Evolutionary conservation across 257 asterid genomes (phyloP), one percentile per base, ranked within the genome.

Genomic region (Craterostigma plantagineum): DNA sequence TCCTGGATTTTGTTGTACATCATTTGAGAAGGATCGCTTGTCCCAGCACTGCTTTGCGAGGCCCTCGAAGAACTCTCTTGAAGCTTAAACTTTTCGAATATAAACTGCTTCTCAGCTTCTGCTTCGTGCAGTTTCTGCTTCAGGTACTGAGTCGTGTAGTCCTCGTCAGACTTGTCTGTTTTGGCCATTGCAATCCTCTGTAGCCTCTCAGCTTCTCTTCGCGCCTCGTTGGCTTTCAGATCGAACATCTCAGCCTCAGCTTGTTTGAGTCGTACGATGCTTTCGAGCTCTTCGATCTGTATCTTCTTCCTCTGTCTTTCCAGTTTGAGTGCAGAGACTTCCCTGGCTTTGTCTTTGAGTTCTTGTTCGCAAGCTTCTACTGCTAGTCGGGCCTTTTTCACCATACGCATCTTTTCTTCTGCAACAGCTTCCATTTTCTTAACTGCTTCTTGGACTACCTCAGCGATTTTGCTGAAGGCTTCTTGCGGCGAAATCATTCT

Each of bases 161-260:
- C 95, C 54, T 87, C 97, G 50, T 79, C 95, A 0, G 92, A 73
- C 55, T 82, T 87, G 43, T 82, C 93, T 0, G 82, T 71, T 66
- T 82, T 87, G 38, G 92, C 92, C 13, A 82, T 75, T n/a, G 90
- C 80, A 11, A 87, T 82, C 60, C 93, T 66, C 47, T 78, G 90
- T 14, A 87, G 66, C 73, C 93, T 63, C 67, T 87, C 95, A 30
- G 95, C 92, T 68, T 87, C 97, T 38, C 90, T 58, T 48, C 93
- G 67, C 33, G 97, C 97, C 64, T 87, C 97, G 35, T 65, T 65
- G n/a, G 97, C 97, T 51, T 87, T 87, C 6, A 70, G 60, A 52
- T 82, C 97, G 37, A 87, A 87, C 97, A 82, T 87, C 16, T 76
- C 93, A 4, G 93, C 93, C 57, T 87, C 97, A 1, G 93, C 95